phyloP scores from a whole-genome alignment of 345 rosid species.

The Conringia planisiliqua region DNA sequence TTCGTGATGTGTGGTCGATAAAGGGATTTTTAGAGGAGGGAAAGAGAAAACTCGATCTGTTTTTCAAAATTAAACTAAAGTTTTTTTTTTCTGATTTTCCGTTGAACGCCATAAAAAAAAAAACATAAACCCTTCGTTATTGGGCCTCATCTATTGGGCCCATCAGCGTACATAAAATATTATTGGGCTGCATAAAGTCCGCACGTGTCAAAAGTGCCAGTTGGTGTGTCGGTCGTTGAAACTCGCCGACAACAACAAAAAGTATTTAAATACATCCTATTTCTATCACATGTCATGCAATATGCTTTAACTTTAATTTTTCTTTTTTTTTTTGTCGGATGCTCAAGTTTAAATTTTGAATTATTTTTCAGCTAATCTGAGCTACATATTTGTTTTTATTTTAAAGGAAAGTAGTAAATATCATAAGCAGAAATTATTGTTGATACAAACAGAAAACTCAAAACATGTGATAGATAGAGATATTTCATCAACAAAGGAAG shows the following conservation, averaged over 20 bases:
- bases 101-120: neutral
- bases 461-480: neutral
- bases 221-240: conserved; percentile 1
- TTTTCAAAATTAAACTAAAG: conserved; percentile 17
- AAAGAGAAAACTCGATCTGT: conserved; percentile 36
- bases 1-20: neutral
- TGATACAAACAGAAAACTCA: neutral
- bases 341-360: neutral
- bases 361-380: neutral
- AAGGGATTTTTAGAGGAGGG: conserved; percentile 25
- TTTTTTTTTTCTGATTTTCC: neutral
- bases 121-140: neutral
- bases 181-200: neutral
- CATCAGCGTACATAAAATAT: neutral
- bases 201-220: neutral
- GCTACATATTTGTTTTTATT: neutral
- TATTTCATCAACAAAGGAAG: conserved; percentile 19
- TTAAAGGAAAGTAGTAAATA: neutral
- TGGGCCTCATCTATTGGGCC: conserved; percentile 19
- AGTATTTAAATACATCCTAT: neutral
- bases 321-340: neutral
- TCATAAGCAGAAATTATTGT: neutral
- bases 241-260: conserved; percentile 3
- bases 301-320: neutral
- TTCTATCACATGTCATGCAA: neutral